Evolutionary conservation across 2,329 filamentous ascomycete genomes (phyloP).

Genomic region (Thelonectria rubi): DNA sequence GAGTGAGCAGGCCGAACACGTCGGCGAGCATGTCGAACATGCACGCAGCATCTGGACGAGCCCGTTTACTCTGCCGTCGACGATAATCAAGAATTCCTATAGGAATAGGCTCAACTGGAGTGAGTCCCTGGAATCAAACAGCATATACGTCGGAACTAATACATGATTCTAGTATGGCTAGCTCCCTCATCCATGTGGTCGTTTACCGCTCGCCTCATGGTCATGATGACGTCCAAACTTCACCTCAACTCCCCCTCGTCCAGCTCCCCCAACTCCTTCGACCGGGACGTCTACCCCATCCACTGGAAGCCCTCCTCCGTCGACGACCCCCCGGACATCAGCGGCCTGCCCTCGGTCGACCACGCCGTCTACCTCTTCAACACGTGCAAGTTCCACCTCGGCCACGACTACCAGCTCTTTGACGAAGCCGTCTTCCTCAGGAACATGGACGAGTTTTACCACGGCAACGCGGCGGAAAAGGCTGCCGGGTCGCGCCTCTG

Average conservation of each 20-base stretch:
- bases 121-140: constrained; percentile 36
- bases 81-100: constrained; percentile 43
- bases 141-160: not conserved
- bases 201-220: constrained; percentile 45
- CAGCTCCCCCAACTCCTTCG: constrained; percentile 36
- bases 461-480: constrained; percentile 29
- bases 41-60: constrained; percentile 42
- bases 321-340: constrained; percentile 43
- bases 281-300: constrained; percentile 44
- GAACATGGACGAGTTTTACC: constrained; percentile 40
- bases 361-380: constrained; percentile 46
- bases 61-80: constrained; percentile 43
- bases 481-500: constrained; percentile 47
- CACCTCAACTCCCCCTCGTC: constrained; percentile 32
- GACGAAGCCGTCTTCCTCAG: constrained; percentile 45
- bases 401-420: constrained; percentile 49
- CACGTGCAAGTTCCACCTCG: constrained; percentile 51
- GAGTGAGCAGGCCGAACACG: not conserved
- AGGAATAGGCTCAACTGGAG: constrained; percentile 49
- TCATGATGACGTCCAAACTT: constrained; percentile 46
- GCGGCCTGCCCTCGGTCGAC: constrained; percentile 47
- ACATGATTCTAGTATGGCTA: constrained; percentile 38
- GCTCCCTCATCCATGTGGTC: constrained; percentile 49
- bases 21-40: not conserved
- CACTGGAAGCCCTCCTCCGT: constrained; percentile 32